Evolutionary conservation across 768 basidiomycete species (phyloP).

Genomic region (Tephrocybe sp.): DNA sequence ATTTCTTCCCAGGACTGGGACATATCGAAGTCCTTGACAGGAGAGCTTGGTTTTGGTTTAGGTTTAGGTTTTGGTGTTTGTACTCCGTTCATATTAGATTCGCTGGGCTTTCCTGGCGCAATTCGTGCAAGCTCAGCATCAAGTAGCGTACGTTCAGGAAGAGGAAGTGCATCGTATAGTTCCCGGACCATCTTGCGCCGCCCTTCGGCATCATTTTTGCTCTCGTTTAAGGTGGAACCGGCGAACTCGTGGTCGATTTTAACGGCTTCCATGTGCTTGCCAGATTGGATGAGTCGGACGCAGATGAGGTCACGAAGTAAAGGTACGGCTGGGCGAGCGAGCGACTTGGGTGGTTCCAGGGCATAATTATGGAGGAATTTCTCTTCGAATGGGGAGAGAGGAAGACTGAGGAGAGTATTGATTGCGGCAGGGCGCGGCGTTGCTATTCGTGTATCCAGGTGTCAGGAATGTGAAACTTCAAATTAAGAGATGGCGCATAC

Average conservation of each 20-base stretch:
- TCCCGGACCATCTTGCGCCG: constrained; percentile 72
- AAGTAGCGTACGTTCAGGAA: constrained; percentile 59
- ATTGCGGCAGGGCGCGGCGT: constrained; percentile 58
- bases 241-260: constrained; percentile 70
- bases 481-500: constrained; percentile 41
- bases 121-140: constrained; percentile 55
- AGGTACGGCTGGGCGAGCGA: constrained; percentile 50
- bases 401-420: constrained; percentile 61
- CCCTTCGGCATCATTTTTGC: constrained; percentile 43
- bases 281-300: constrained; percentile 72
- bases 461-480: not conserved
- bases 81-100: constrained; percentile 4
- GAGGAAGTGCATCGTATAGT: constrained; percentile 61
- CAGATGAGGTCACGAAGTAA: constrained; percentile 78
- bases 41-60: constrained; percentile 3
- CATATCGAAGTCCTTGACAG: constrained; percentile 30
- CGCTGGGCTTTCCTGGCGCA: constrained; percentile 6
- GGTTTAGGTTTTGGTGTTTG: too few species aligned
- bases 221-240: constrained; percentile 38
- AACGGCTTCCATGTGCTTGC: constrained; percentile 70
- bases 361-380: constrained; percentile 56
- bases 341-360: constrained; percentile 48
- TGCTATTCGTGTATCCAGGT: constrained; percentile 56
- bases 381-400: constrained; percentile 68
- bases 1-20: constrained; percentile 71